Percentiles rank a stretch among this genome's conserved stretches.
Evolutionary conservation across 139 green algal species (phyloP).

Genomic region (Desmodesmus armatus): DNA sequence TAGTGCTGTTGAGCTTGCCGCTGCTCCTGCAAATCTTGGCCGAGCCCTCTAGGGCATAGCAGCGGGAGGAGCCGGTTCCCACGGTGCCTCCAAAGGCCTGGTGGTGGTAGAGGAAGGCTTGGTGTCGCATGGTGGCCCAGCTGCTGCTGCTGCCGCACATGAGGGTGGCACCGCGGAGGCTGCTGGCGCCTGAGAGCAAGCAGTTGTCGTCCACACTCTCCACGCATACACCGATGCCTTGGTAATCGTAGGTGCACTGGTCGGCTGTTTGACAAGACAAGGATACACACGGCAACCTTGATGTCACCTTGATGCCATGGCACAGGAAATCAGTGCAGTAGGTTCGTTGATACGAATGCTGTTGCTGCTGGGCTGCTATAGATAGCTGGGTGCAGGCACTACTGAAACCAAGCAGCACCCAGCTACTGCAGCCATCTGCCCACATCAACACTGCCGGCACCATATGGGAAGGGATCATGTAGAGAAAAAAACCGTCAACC

Average conservation of each 20-base stretch:
- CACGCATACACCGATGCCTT: slow-evolving; percentile 36
- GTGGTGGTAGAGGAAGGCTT: slow-evolving; percentile 35
- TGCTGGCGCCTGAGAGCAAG: slow-evolving; percentile 27
- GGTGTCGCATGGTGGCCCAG: slow-evolving; percentile 35
- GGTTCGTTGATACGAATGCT: not conserved
- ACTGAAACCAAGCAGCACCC: not conserved
- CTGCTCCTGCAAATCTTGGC: not conserved
- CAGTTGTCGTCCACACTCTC: slow-evolving; percentile 28
- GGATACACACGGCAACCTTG: too few species aligned
- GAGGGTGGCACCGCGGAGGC: slow-evolving; percentile 6
- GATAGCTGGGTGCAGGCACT: not conserved
- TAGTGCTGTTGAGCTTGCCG: not conserved
- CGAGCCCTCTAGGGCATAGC: not conserved
- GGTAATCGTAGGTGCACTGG: slow-evolving; percentile 39
- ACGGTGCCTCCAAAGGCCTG: slow-evolving; percentile 22
- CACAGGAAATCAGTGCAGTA: not conserved
- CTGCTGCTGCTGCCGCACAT: slow-evolving; percentile 18
- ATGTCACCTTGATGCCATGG: too few species aligned
- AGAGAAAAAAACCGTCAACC: too few species aligned
- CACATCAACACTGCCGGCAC: too few species aligned
- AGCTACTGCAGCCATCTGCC: too few species aligned
- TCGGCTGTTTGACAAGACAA: not conserved
- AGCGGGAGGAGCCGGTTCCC: not conserved
- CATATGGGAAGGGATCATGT: too few species aligned
- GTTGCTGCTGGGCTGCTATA: not conserved